Conservation (phyloP, 495 filamentous ascomycete genomes). For the Sordaria brevicollis region DNA sequence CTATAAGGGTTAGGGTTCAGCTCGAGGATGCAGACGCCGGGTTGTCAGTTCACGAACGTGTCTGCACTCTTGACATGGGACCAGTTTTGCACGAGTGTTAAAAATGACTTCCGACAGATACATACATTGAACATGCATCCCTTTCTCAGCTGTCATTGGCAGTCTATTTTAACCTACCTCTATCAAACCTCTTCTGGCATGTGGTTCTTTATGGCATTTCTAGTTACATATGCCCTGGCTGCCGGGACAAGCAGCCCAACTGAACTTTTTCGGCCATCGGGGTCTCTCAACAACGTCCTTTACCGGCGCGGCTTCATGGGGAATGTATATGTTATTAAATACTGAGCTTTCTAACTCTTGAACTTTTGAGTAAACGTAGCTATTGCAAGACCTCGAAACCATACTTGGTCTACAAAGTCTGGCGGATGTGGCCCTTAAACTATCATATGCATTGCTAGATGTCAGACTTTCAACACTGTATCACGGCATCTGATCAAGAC, state of each 20-base stretch:
- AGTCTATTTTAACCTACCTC: too few species aligned
- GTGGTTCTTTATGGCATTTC: too few species aligned
- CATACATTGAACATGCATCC: too few species aligned
- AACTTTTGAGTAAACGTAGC: background rate
- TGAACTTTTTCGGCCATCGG: background rate
- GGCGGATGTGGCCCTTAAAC: background rate
- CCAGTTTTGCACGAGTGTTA: background rate
- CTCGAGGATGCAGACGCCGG: background rate
- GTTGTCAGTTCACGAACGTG: background rate
- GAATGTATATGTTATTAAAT: background rate
- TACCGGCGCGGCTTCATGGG: background rate
- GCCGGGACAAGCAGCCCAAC: background rate
- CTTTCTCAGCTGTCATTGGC: too few species aligned
- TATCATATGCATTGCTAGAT: background rate
- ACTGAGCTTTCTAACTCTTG: background rate
- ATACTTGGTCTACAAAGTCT: background rate
- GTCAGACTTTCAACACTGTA: background rate
- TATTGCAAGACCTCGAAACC: background rate
- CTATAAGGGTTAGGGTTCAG: background rate
- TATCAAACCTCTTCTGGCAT: too few species aligned
- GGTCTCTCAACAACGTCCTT: background rate
- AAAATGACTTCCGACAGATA: background rate
- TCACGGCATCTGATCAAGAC: background rate
- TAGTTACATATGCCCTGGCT: background rate
- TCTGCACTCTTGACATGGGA: background rate